Conservation (phyloP, 169 alveolate species). For the Plasmodium chabaudi region DNA sequence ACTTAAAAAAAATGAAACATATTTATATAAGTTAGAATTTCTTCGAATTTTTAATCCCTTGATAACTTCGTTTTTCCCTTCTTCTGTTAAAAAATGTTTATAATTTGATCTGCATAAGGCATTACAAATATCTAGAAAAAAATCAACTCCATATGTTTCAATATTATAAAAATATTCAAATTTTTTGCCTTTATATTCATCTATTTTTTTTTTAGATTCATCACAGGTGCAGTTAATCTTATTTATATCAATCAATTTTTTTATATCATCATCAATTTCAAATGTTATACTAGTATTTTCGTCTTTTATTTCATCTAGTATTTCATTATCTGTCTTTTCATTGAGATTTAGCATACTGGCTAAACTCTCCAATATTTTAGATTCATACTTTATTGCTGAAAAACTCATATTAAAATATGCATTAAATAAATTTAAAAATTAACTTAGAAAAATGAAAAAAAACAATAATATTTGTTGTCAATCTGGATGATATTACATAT, state of each 20-base stretch:
- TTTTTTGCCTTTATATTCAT: conserved; percentile 44
- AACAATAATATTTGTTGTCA: conserved; percentile 1
- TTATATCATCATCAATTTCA: conserved; percentile 76
- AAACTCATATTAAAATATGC: conserved; percentile 37
- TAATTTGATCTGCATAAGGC: conserved; percentile 67
- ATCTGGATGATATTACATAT: too few species aligned
- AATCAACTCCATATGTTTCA: conserved; percentile 71
- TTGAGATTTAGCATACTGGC: conserved; percentile 66
- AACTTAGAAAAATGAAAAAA: conserved; percentile 5
- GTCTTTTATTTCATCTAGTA: conserved; percentile 45
- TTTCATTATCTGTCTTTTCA: conserved; percentile 53
- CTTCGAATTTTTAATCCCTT: conserved; percentile 70
- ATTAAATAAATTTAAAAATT: neutral
- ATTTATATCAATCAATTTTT: conserved; percentile 26
- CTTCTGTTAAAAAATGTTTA: conserved; percentile 67
- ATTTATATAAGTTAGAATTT: conserved; percentile 73
- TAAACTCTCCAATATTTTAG: conserved; percentile 45
- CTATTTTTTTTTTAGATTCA: conserved; percentile 64
- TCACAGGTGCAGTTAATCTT: conserved; percentile 76
- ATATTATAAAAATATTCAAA: conserved; percentile 60
- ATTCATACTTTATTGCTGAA: conserved; percentile 52
- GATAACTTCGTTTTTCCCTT: conserved; percentile 72
- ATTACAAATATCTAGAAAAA: conserved; percentile 71
- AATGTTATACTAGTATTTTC: conserved; percentile 9
- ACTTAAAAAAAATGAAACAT: conserved; percentile 76